A percentile compares a stretch with the other conserved stretches of the same genome.
Evolutionary conservation across 2,329 filamentous ascomycete species (phyloP).

Genomic region (Penicillium sp.): DNA sequence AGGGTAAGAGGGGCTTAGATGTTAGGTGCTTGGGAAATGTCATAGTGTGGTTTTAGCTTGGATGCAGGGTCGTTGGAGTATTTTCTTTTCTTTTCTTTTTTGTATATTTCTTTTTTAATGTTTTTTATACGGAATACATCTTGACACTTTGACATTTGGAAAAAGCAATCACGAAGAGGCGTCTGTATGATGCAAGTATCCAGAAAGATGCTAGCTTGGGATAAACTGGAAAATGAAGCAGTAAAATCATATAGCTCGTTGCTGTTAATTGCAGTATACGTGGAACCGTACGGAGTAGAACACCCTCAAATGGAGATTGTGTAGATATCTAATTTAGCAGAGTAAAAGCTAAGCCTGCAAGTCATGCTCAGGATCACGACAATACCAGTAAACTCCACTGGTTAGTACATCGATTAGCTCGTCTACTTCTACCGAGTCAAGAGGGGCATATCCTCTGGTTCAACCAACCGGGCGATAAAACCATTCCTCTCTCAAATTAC

Average conservation of each 20-base stretch:
- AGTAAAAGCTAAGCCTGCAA: conserved; percentile 13
- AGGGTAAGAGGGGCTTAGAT: conserved; percentile 1
- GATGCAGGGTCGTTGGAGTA: not conserved
- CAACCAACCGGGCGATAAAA: too few relatives aligned
- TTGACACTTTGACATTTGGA: not conserved
- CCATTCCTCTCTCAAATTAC: not conserved
- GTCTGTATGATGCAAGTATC: not conserved
- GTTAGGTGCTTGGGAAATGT: not conserved
- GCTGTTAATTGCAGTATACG: not conserved
- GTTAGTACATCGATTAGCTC: not conserved
- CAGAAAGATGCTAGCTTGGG: not conserved
- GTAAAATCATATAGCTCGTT: not conserved
- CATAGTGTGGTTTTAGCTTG: not conserved
- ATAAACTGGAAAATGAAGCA: not conserved
- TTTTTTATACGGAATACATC: not conserved
- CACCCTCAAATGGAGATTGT: not conserved
- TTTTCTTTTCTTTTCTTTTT: not conserved
- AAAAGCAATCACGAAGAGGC: conserved; percentile 4
- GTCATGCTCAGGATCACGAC: conserved; percentile 8
- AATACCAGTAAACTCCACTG: not conserved
- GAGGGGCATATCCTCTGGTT: not conserved
- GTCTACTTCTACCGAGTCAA: not conserved
- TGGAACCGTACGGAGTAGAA: too few relatives aligned
- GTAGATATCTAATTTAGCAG: not conserved
- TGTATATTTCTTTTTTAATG: not conserved